Conservation (phyloP, 2,329 filamentous ascomycete species). For the Aspergillus alliaceus region DNA sequence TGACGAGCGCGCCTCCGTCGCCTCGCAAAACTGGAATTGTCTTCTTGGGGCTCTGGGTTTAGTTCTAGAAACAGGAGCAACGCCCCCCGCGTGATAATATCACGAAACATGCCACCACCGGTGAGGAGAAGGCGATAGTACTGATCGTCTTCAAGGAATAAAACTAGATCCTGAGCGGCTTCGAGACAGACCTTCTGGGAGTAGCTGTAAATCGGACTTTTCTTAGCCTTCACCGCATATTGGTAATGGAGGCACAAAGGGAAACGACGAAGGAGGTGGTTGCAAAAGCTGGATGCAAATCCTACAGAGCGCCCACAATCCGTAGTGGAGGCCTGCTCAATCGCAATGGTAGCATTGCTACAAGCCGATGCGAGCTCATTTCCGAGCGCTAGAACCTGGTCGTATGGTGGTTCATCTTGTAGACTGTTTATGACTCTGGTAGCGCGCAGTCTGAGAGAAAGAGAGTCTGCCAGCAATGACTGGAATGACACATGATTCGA, state of each 20-base stretch:
- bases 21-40: conserved; percentile 11
- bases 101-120: conserved; percentile 32
- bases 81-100: conserved; percentile 25
- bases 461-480: conserved; percentile 11
- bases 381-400: conserved; percentile 19
- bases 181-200: conserved; percentile 29
- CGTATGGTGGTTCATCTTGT: conserved; percentile 19
- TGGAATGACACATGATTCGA: neutral
- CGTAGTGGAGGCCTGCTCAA: neutral
- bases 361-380: conserved; percentile 14
- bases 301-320: neutral
- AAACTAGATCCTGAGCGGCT: conserved; percentile 23
- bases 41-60: conserved; percentile 4
- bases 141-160: conserved; percentile 22
- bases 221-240: conserved; percentile 24
- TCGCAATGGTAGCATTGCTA: neutral
- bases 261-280: conserved; percentile 22
- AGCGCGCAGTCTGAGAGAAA: conserved; percentile 13
- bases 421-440: conserved; percentile 22
- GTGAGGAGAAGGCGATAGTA: conserved; percentile 24
- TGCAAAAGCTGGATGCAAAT: conserved; percentile 19
- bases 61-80: conserved; percentile 23
- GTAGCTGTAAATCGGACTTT: conserved; percentile 25
- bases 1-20: conserved; percentile 10
- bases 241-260: conserved; percentile 21